Evolutionary conservation across 1,139 yeast species (phyloP), one percentile per base, ranked within the genome.

Genomic region (Saccharomyces uvarum): DNA sequence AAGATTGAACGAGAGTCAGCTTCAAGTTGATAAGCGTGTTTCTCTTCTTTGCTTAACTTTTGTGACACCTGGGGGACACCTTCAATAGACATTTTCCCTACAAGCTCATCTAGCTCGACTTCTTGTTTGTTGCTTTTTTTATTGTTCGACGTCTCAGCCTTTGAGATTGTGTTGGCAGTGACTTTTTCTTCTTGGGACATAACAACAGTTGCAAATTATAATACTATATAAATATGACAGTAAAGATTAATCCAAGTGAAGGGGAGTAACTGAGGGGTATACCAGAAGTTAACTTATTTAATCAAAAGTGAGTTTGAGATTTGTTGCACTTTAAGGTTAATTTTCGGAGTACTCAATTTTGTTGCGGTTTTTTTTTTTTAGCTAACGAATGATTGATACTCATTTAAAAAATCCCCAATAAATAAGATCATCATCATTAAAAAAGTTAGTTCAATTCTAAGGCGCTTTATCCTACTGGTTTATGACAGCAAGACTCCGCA

Each of bases 1-100:
- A 86, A 91, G 27, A 91, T 78, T 1, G 96, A 86, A 57, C 95
- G 79, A 2, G 88, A 78, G 69, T 91, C 98, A 27, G 82, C 75
- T 31, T 75, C 74, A 38, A 73, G 73, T 53, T 77, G 81, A 50
- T 71, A 72, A 41, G 76, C 77, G 28, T 57, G 51, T 32, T 51
- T 51, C 29, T 56, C 54, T 28, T 57, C 53, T 31, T 56, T 51
- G 32, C 48, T 52, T 50, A 53, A 21, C 47, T 49, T 56, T 38
- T 38, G 44, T 19, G 44, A 38, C 7, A 38, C 44, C n/a, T 38
- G 44, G 6, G 44, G 24, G 21, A 19, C 21, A 11, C 44, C 24
- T 16, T 38, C 44, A 24, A 38, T 38, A 38, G 44, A 38, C 13
- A 38, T 13, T 38, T 38, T 38, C 4, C 44, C 44, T 16, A 38